Evolutionary conservation across 2,329 filamentous ascomycete species (phyloP).

Genomic region (Leptodontidium sp.): DNA sequence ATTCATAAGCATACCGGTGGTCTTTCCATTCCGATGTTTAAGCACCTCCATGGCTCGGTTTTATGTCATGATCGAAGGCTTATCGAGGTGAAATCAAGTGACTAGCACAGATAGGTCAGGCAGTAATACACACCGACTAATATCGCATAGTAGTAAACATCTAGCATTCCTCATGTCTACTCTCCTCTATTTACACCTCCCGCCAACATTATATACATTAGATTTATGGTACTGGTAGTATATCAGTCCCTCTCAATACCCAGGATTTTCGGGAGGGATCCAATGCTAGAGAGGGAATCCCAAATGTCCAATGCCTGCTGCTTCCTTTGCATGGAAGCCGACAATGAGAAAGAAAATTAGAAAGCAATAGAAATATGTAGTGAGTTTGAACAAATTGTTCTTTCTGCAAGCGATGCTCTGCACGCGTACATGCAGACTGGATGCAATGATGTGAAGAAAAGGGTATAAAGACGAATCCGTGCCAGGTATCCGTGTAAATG

Average conservation of each 20-base stretch:
- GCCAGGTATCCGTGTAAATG: conserved; percentile 20
- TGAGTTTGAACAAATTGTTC: not conserved
- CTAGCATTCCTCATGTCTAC: not conserved
- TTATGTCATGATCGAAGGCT: too few species aligned
- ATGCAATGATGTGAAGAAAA: conserved; percentile 14
- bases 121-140: not conserved
- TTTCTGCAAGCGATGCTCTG: not conserved
- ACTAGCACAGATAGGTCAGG: not conserved
- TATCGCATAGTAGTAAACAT: not conserved
- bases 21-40: too few species aligned
- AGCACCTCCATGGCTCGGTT: too few species aligned
- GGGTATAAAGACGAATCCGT: conserved; percentile 17
- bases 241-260: not conserved
- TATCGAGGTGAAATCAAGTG: too few species aligned
- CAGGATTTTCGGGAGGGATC: not conserved
- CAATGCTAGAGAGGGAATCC: not conserved
- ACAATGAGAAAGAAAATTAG: too few species aligned
- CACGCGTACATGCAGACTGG: conserved; percentile 17
- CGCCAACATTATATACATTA: conserved; percentile 22
- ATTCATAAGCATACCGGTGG: too few species aligned
- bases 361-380: conserved; percentile 5
- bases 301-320: not conserved
- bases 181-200: not conserved
- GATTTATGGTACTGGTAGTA: not conserved
- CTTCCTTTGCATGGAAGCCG: too few species aligned